Base-by-base conservation (phyloP, 805 yeast genomes). In the Candida rishiriensis region DNA sequence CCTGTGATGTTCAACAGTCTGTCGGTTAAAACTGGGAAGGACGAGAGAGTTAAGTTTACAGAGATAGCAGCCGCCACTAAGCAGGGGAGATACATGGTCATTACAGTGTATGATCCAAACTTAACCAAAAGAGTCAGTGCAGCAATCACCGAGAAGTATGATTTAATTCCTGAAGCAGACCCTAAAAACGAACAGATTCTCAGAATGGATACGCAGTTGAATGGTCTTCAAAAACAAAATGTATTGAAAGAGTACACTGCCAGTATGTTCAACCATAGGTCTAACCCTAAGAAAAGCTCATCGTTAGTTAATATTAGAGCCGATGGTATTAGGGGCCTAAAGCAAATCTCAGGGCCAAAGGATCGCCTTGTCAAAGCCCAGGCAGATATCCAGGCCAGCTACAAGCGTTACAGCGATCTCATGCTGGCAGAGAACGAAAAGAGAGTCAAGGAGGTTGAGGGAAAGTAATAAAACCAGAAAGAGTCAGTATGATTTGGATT, bases 31-130 rank as follows among this genome's bases (percentile, higher is more conserved):
- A 54, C 76, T 3, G 73, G 71, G 31, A 72, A 75, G 36, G 70
- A 75, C 12, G 69, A 73, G 40, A 61, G 68, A 2, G 72, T 72
- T 2, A 30, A 38, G 9, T 84, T 83, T 59, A 75, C 79, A 2
- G 71, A 80, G 29, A 65, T 88, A 28, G 96, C 96, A 1, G 83
- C 82, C 48, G 83, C 91, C 3, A 68, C 84, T 0, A 53, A 79
- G 41, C 83, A 83, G 52, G 93, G 91, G 2, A 75, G 86, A 54
- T 72, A 79, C 52, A 70, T 88, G 41, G 65, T 77, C 29, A 78
- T 91, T n/a, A 88, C 96, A 0, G 90, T 89, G 2, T 91, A 84
- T 63, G 97, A 91, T 57, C 95, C 96, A 7, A 73, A 72, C 41
- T 75, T 86, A 52, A 73, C 79, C 34, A 84, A 87, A 54, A 73